A percentile compares a stretch with the other conserved stretches of the same genome.
phyloP scores from a whole-genome alignment of 176 grass and related monocot genomes.

The Alopecurus myosuroides region DNA sequence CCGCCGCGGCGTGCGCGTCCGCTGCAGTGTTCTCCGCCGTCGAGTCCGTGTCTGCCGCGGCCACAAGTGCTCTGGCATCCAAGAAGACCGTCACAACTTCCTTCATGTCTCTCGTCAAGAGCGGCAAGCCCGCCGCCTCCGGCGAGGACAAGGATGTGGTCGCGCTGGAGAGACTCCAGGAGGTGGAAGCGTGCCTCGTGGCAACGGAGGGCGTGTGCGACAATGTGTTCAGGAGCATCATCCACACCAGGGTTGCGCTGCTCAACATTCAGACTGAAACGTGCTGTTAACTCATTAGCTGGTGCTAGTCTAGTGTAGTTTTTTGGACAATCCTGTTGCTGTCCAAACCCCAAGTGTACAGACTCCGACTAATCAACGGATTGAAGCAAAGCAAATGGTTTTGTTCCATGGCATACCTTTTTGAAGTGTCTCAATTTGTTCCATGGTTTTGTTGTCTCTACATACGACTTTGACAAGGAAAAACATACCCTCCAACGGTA shows the following conservation, averaged over 20 bases:
- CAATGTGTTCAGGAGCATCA: constrained; percentile 41
- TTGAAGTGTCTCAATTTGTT: too few relatives aligned
- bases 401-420: too few relatives aligned
- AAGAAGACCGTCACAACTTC: constrained; percentile 12
- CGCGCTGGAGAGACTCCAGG: constrained; percentile 5
- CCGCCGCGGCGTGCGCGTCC: constrained; percentile 15
- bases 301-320: background rate
- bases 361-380: background rate
- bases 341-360: constrained; percentile 24
- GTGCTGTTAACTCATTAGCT: background rate
- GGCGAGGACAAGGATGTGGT: constrained; percentile 20
- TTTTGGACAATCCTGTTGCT: background rate
- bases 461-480: too few relatives aligned
- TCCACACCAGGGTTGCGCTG: constrained; percentile 41
- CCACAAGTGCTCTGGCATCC: background rate
- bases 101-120: constrained; percentile 4
- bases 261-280: constrained; percentile 46
- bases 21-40: constrained; percentile 10
- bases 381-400: background rate
- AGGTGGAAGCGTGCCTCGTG: constrained; percentile 20
- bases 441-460: too few relatives aligned
- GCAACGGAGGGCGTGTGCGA: constrained; percentile 35
- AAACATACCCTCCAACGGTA: too few relatives aligned
- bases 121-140: background rate
- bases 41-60: constrained; percentile 14